phyloP scores from a whole-genome alignment of 768 basidiomycete genomes.

The Lactarius psammicola region DNA sequence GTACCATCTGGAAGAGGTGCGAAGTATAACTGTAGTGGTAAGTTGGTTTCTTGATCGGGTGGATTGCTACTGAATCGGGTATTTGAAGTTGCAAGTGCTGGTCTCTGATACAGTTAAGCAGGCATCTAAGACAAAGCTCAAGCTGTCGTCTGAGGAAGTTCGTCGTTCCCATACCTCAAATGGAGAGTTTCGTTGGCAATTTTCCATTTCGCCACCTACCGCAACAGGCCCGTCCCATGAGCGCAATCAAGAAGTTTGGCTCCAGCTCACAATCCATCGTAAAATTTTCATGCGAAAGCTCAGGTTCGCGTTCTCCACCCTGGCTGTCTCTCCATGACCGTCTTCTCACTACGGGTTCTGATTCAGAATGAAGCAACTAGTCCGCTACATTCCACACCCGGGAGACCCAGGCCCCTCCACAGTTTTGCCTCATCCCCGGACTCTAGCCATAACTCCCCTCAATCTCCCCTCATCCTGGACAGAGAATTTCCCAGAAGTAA shows the following conservation, averaged over 20 bases:
- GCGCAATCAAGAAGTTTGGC: not conserved
- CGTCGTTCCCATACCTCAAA: not conserved
- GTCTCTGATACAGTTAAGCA: not conserved
- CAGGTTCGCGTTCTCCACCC: constrained; percentile 8
- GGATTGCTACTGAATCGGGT: not conserved
- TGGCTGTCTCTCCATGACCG: not conserved
- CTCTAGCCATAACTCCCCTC: no score
- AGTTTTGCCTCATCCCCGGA: not conserved
- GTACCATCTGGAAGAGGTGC: constrained; percentile 2
- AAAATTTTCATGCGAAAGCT: constrained; percentile 3
- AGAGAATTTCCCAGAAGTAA: constrained; percentile 8
- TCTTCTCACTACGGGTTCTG: not conserved
- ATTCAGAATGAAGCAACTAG: not conserved
- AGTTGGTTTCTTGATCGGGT: not conserved
- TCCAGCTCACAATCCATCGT: constrained; percentile 18
- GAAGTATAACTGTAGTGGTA: constrained; percentile 18
- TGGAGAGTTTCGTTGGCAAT: constrained; percentile 18
- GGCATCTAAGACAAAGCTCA: constrained; percentile 2
- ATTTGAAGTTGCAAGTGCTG: constrained; percentile 4
- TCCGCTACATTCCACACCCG: not conserved
- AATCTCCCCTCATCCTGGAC: constrained; percentile 1
- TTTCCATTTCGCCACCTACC: not conserved
- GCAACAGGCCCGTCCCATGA: not conserved
- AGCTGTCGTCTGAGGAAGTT: constrained; percentile 2
- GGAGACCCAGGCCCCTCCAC: not conserved